These are phyloP conservation scores for Neofusicoccum umdonicola DNA, from an alignment of 2,329 filamentous ascomycete genomes.

Conservation along the genomic window DNA sequence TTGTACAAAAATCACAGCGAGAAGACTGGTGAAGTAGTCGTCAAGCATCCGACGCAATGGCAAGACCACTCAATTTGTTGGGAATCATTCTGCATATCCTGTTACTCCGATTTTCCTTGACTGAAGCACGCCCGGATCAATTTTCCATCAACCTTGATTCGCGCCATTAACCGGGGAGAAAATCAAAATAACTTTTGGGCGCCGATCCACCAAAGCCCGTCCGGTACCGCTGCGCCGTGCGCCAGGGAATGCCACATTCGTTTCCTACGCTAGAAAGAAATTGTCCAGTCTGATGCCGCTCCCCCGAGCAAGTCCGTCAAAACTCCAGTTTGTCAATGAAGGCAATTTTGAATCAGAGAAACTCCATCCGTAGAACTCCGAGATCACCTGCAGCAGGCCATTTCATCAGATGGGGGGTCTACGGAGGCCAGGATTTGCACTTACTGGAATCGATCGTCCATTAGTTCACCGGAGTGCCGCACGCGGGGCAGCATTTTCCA, in stretches of 20 bases:
- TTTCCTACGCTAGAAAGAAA: neutral
- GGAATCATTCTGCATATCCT: conserved; percentile 3
- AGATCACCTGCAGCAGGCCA: neutral
- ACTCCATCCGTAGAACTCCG: conserved; percentile 14
- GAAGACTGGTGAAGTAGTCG: neutral
- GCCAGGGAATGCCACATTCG: conserved; percentile 2
- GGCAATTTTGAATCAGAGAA: conserved; percentile 1
- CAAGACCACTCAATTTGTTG: neutral
- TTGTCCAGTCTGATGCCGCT: conserved; percentile 5
- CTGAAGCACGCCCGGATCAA: conserved; percentile 13
- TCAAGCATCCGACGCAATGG: conserved; percentile 1
- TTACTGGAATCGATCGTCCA: neutral
- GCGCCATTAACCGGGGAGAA: conserved; percentile 8
- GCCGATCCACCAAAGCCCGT: conserved; percentile 6
- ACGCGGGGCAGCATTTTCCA: conserved; percentile 39
- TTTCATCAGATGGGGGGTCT: neutral
- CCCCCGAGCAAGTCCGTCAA: neutral
- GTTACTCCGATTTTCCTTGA: conserved; percentile 11
- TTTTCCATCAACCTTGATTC: conserved; percentile 2
- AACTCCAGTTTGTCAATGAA: neutral
- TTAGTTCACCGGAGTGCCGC: conserved; percentile 40
- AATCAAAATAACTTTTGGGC: conserved; percentile 14
- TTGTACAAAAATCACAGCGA: neutral
- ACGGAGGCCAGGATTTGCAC: neutral
- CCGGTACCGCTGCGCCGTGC: neutral